Evolutionary conservation across 805 yeast genomes (phyloP), one percentile per base, ranked within the genome.

Genomic region (Yamadazyma akitaensis): DNA sequence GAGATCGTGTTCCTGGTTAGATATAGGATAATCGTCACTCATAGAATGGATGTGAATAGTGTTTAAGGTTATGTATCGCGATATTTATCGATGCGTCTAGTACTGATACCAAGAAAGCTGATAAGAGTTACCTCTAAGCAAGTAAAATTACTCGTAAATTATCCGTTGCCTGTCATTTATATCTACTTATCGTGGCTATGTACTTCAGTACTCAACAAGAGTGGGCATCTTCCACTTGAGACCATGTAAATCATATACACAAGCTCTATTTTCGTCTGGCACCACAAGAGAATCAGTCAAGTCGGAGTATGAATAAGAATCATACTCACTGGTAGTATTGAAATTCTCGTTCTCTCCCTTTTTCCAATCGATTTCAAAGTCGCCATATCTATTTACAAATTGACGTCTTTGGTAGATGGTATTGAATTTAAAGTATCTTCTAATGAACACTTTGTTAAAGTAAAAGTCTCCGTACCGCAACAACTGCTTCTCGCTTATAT

Each of bases 201-300:
- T 38, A 19, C 40, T 25, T 38, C 25, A 19, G 3, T 30, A 37
- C 44, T 67, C 72, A 2, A 72, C 67, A 3, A 70, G 45, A 11
- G 67, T 63, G 2, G 75, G 76, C 26, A 72, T 68, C 38, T 70
- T 68, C 76, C 76, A 71, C 37, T 68, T 70, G 24, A 72, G 52
- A 0, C 75, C 75, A 30, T 59, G 57, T 31, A 41, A 50, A 48
- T 72, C 76, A 44, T 72, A 72, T 2, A 47, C 16, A 50, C 75
- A 71, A 5, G 53, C 44, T 38, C 54, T 49, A 18, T 44, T 34
- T 28, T 28, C 46, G 35, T 45, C 53, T 8, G 49, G 51, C 3
- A 40, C 51, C 13, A 46, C 35, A 17, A 48, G 21, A 11, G 40
- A 39, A 34, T 44, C 43, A 10, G 37, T 37, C 33, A 35, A 28